phyloP scores from a whole-genome alignment of 2,329 filamentous ascomycete species.

The Fusarium udum region DNA sequence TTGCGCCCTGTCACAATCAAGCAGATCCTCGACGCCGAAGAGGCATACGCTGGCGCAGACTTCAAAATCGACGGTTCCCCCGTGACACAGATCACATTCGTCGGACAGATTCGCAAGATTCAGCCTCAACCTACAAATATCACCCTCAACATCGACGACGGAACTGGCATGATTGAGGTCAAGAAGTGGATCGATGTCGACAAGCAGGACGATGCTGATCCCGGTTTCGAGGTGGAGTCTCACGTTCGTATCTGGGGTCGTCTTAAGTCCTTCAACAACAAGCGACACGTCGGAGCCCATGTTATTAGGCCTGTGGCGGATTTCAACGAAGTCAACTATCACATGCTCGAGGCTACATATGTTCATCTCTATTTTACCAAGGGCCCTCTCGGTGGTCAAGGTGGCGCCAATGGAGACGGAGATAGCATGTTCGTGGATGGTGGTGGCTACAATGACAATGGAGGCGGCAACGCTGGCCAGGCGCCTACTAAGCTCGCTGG shows the following conservation, averaged over 20 bases:
- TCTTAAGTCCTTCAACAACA: conserved; percentile 84
- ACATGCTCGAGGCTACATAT: conserved; percentile 88
- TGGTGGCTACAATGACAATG: conserved; percentile 52
- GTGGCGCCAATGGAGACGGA: conserved; percentile 52
- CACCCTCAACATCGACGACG: conserved; percentile 93
- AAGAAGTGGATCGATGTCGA: conserved; percentile 84
- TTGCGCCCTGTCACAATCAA: conserved; percentile 95
- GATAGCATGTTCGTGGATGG: conserved; percentile 68
- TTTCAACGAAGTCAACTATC: conserved; percentile 92
- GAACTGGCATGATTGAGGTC: conserved; percentile 90
- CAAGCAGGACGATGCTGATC: conserved; percentile 57
- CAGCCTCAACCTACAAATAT: conserved; percentile 89
- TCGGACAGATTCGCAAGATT: conserved; percentile 90
- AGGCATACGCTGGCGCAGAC: conserved; percentile 75
- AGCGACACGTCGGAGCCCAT: conserved; percentile 82
- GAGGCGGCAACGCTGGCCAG: conserved; percentile 51
- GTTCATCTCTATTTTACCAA: conserved; percentile 86
- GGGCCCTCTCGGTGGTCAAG: conserved; percentile 64
- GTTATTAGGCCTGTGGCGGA: conserved; percentile 82
- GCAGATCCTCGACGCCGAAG: conserved; percentile 85
- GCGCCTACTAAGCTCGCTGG: conserved; percentile 53
- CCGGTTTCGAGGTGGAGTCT: conserved; percentile 73
- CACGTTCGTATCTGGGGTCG: conserved; percentile 89
- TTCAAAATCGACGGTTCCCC: conserved; percentile 84
- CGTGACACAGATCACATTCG: conserved; percentile 78